These are phyloP conservation scores for Parietaria judaica DNA, from an alignment of 306 rosid genomes.

Conservation along the genomic window DNA sequence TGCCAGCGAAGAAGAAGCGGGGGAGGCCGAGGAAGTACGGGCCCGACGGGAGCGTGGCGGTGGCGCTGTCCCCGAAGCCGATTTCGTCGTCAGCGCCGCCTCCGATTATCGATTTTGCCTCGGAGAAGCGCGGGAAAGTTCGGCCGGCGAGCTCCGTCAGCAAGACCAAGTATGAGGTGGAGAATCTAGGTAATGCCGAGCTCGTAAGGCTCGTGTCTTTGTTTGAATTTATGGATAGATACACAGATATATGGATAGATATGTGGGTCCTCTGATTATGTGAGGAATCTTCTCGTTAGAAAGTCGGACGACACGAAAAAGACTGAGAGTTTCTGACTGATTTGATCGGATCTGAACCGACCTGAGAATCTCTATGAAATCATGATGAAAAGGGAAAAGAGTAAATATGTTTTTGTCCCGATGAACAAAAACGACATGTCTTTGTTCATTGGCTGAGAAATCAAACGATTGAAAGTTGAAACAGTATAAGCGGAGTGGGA, in stretches of 20 bases:
- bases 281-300: slow-evolving; percentile 45
- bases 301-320: slow-evolving; percentile 20
- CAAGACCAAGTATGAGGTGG: slow-evolving; percentile 66
- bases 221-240: neutral
- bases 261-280: neutral
- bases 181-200: slow-evolving; percentile 58
- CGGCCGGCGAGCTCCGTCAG: slow-evolving; percentile 68
- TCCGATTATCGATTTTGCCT: slow-evolving; percentile 90
- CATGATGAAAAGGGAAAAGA: neutral
- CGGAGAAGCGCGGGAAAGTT: slow-evolving; percentile 70
- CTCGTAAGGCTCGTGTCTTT: neutral
- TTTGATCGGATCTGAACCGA: neutral
- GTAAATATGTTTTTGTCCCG: slow-evolving; percentile 20
- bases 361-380: neutral
- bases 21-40: slow-evolving; percentile 96
- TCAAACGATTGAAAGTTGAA: too few species aligned
- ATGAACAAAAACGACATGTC: slow-evolving; percentile 8
- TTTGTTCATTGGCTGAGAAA: neutral
- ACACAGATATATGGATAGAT: too few species aligned
- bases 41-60: slow-evolving; percentile 63
- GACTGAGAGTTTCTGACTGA: slow-evolving; percentile 10
- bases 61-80: slow-evolving; percentile 86
- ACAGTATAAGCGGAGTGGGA: neutral
- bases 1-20: slow-evolving; percentile 78
- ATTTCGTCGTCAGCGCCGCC: slow-evolving; percentile 84